Evolutionary conservation across 345 rosid genomes (phyloP).

Genomic region (Euphorbia tirucalli): DNA sequence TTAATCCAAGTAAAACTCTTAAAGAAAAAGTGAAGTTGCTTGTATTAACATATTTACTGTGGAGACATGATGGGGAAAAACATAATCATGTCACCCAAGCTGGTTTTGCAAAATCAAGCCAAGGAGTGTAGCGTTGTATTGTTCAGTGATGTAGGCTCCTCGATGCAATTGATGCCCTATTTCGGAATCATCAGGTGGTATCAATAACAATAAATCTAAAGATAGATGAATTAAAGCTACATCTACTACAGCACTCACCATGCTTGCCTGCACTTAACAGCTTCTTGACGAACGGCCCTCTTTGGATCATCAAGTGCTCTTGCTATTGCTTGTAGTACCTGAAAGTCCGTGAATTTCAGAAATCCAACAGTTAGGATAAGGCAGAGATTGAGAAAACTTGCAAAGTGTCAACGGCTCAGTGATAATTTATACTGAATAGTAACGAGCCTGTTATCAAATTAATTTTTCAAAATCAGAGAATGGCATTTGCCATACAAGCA

Average conservation of each 20-base stretch:
- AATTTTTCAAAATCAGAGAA: background rate
- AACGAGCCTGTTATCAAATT: background rate
- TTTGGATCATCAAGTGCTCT: slow-evolving; percentile 79
- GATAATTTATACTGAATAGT: background rate
- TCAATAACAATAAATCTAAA: background rate
- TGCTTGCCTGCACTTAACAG: slow-evolving; percentile 72
- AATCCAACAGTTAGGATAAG: no score
- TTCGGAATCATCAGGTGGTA: slow-evolving; percentile 11
- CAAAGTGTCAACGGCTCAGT: no score
- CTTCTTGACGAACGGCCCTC: slow-evolving; percentile 80
- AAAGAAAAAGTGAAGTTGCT: no score
- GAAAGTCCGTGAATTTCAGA: slow-evolving; percentile 10
- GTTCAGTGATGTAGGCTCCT: slow-evolving; percentile 32
- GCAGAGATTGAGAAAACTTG: background rate
- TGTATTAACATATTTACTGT: slow-evolving; percentile 8
- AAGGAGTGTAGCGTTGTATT: background rate
- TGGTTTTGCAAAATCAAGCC: background rate
- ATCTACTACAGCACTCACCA: slow-evolving; percentile 45
- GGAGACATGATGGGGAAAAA: background rate
- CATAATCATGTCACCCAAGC: background rate
- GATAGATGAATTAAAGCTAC: background rate
- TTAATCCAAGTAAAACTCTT: background rate
- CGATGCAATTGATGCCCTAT: slow-evolving; percentile 45
- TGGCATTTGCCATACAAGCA: no score
- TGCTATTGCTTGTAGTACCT: slow-evolving; percentile 62